phyloP scores from a whole-genome alignment of 2,329 filamentous ascomycete genomes.

The Ascochyta koolunga region DNA sequence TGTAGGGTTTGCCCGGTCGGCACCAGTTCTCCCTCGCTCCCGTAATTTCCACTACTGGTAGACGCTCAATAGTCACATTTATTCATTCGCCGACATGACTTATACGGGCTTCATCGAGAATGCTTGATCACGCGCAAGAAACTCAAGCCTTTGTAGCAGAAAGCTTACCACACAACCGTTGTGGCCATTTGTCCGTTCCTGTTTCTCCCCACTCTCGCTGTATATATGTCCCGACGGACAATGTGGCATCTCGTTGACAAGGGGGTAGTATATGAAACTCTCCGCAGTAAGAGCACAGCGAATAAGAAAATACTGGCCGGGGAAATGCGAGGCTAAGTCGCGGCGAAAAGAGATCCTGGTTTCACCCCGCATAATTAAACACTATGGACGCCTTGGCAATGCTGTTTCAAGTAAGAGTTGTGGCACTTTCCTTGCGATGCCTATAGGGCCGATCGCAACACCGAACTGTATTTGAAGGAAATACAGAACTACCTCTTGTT shows the following conservation, averaged over 20 bases:
- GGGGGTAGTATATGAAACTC: constrained; percentile 1
- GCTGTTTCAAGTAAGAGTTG: constrained; percentile 12
- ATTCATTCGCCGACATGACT: background rate
- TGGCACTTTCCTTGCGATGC: background rate
- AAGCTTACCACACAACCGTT: constrained; percentile 3
- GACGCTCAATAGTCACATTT: constrained; percentile 6
- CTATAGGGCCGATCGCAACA: constrained; percentile 6
- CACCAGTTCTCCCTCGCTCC: constrained; percentile 26
- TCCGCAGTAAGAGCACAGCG: background rate
- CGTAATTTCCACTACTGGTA: constrained; percentile 25
- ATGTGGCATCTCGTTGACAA: background rate
- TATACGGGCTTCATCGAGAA: constrained; percentile 2
- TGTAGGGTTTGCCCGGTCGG: constrained; percentile 26
- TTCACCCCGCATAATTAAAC: constrained; percentile 19
- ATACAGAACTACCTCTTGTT: background rate
- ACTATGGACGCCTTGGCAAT: constrained; percentile 30
- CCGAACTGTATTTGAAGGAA: background rate
- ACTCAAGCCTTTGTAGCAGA: background rate
- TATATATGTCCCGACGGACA: constrained; percentile 6
- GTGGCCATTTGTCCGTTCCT: constrained; percentile 1
- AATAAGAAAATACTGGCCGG: constrained; percentile 8
- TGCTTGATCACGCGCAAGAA: constrained; percentile 1
- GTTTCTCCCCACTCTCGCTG: constrained; percentile 10
- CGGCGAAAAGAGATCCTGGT: constrained; percentile 25
- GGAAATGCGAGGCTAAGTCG: constrained; percentile 34